These are phyloP conservation scores for Cystofilobasidium macerans DNA, from an alignment of 768 basidiomycete species.

Conservation along the genomic window DNA sequence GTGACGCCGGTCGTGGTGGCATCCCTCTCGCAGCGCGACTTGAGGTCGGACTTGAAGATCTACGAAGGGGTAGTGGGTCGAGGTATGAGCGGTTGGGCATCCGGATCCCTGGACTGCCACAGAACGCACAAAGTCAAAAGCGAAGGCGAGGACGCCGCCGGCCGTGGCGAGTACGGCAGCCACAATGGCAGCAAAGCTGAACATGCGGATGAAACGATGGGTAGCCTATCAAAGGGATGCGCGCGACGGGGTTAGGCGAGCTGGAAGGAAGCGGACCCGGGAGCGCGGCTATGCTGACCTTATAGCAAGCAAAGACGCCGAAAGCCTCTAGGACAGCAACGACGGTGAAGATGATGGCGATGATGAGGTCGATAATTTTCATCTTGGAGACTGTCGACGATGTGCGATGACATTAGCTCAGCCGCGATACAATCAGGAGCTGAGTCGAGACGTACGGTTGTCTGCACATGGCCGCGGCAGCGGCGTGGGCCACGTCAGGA, in stretches of 20 bases:
- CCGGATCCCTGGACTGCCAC: no score
- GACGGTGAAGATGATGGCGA: slow-evolving; percentile 14
- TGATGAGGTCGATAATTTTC: slow-evolving; percentile 10
- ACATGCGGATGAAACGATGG: not conserved
- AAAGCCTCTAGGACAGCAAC: slow-evolving; percentile 3
- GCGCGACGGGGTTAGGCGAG: no score
- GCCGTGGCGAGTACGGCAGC: not conserved
- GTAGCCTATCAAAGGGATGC: not conserved
- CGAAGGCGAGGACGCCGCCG: slow-evolving; percentile 3
- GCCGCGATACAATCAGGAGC: no score
- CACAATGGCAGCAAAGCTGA: not conserved
- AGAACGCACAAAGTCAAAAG: slow-evolving; percentile 6
- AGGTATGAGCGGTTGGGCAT: no score
- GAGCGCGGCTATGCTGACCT: not conserved
- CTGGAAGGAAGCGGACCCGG: not conserved
- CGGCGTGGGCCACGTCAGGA: not conserved
- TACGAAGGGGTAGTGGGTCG: not conserved
- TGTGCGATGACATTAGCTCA: no score
- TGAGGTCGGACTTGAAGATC: not conserved
- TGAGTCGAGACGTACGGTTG: no score
- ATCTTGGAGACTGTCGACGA: not conserved
- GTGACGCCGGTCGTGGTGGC: not conserved
- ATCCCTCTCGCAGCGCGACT: not conserved
- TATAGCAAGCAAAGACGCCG: slow-evolving; percentile 8
- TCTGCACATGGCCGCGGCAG: not conserved